Percentiles rank a stretch among this genome's conserved stretches.
These are phyloP conservation scores for Yarrowia porcina DNA, from an alignment of 805 yeast species.

Conservation along the genomic window DNA sequence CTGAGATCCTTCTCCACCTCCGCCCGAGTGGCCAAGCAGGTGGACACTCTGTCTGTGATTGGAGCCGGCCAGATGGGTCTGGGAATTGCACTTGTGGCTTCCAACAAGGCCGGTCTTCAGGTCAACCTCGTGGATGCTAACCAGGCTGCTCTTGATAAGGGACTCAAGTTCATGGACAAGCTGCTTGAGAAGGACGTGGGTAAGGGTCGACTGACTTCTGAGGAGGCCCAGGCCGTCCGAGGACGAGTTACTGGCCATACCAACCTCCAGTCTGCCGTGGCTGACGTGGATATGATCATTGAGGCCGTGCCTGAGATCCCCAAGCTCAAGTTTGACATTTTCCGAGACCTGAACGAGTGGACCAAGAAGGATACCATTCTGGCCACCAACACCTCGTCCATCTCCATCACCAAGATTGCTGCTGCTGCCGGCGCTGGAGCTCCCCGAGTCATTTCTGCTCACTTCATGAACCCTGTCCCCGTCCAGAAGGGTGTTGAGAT, in stretches of 20 bases:
- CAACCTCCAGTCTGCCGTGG: conserved; percentile 33
- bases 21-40: conserved; percentile 15
- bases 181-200: conserved; percentile 41
- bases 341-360: conserved; percentile 37
- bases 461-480: conserved; percentile 48
- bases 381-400: conserved; percentile 45
- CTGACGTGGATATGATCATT: conserved; percentile 40
- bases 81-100: conserved; percentile 45
- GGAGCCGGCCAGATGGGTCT: conserved; percentile 48
- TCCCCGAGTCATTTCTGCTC: conserved; percentile 43
- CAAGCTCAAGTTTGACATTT: conserved; percentile 39
- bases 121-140: conserved; percentile 41
- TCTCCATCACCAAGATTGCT: conserved; percentile 44
- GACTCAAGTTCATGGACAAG: conserved; percentile 40
- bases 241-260: conserved; percentile 33
- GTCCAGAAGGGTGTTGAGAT: conserved; percentile 46
- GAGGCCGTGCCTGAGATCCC: conserved; percentile 47
- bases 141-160: conserved; percentile 37
- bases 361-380: conserved; percentile 38
- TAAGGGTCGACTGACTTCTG: conserved; percentile 39
- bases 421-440: conserved; percentile 45
- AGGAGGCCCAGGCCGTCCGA: conserved; percentile 36
- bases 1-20: conserved; percentile 17
- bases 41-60: conserved; percentile 38
- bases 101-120: conserved; percentile 40